Base-by-base conservation (phyloP, 2,329 filamentous ascomycete genomes). In the Trichoderma oligosporum region DNA sequence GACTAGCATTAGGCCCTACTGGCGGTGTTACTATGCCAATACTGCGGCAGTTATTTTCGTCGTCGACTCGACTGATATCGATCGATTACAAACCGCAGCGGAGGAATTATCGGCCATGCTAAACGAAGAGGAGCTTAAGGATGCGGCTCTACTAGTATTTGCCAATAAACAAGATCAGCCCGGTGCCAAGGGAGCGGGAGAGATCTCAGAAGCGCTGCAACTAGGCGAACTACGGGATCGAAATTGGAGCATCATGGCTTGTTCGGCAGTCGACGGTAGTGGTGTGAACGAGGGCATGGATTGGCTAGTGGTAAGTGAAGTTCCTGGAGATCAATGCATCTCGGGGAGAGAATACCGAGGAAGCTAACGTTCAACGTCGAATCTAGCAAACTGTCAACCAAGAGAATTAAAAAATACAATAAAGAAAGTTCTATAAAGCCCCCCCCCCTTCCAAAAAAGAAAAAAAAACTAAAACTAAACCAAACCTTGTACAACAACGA, bases 111-210 rank as follows among this genome's bases (percentile, higher is more conserved):
- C 87, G 57, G 90, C 92, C 14, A 99, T 99, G 94, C 76, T 99
- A 62, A 95, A 95, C 69, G 94, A 99, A 75, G 94, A 97, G 63
- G 93, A 99, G 74, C 82, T 99, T 56, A 89, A 91, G 70, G 94
- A 97, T 69, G 93, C 94, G 11, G 86, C 91, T 20, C 78, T 99
- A 55, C 77, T 99, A 55, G 94, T 99, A 9, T 99, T 97, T 74
- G 94, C 94, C 68, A 99, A 99, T 78, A 99, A 99, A 78, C 94
- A 99, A 74, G 94, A 99, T 76, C 91, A 97, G 74, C 93, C 93
- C 2, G 94, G 94, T 16, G 93, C 94, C 47, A 96, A 96, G 76
- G 94, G 93, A 2, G 94, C 94, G 1, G 94, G 91, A 16, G 94
- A 97, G 72, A 99, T 99, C 62, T 96, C 90, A 56, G 93, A 97